Evolutionary conservation across 306 rosid species (phyloP).

Genomic region (Trifolium dubium): DNA sequence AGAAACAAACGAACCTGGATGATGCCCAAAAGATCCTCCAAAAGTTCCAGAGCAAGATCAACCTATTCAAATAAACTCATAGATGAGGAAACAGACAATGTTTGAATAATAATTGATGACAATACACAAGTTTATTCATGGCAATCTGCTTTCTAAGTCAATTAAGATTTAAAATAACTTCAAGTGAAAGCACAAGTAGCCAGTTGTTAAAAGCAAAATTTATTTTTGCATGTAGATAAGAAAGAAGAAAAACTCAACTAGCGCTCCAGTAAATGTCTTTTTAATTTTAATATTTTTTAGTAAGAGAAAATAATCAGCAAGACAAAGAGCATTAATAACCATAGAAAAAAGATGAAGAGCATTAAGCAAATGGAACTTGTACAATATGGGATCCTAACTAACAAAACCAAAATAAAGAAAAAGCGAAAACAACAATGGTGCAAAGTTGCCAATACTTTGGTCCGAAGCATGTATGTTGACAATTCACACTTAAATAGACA

Average conservation of each 20-base stretch:
- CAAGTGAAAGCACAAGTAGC: constrained; percentile 1
- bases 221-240: background rate
- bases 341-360: background rate
- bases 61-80: constrained; percentile 54
- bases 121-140: constrained; percentile 8
- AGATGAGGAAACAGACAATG: constrained; percentile 41
- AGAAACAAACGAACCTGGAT: constrained; percentile 63
- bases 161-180: constrained; percentile 17
- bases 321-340: background rate
- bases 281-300: constrained; percentile 4
- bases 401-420: too few relatives aligned
- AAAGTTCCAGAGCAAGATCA: constrained; percentile 88
- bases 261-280: constrained; percentile 1
- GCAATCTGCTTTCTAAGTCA: background rate
- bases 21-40: constrained; percentile 91
- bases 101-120: constrained; percentile 15
- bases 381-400: too few relatives aligned
- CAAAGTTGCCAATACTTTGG: too few relatives aligned
- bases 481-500: constrained; percentile 2
- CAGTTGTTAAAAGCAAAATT: constrained; percentile 16
- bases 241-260: constrained; percentile 25
- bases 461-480: background rate
- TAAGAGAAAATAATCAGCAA: background rate
- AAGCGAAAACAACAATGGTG: too few relatives aligned
- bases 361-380: too few relatives aligned